Conservation (phyloP, 148 eudicot species). For the Rhododendron ovatum region DNA sequence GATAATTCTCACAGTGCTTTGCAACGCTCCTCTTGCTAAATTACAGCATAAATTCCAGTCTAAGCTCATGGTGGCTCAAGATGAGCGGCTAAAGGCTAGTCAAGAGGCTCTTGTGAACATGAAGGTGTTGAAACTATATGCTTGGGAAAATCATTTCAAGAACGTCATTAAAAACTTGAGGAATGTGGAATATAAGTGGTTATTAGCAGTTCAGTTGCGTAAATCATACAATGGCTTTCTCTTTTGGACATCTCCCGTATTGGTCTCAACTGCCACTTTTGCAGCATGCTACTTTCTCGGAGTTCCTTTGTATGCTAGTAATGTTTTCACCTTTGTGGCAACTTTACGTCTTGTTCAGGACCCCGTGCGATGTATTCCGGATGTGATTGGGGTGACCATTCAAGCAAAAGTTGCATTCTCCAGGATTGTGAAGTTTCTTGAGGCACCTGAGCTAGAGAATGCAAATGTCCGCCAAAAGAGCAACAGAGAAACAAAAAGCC, state of each 20-base stretch:
- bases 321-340: conserved; percentile 90
- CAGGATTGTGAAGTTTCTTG: conserved; percentile 68
- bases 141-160: conserved; percentile 87
- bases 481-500: conserved; percentile 7
- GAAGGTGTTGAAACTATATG: conserved; percentile 83
- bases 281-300: conserved; percentile 72
- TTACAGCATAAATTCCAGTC: conserved; percentile 43
- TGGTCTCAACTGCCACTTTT: conserved; percentile 80
- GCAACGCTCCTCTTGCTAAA: conserved; percentile 57
- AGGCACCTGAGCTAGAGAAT: conserved; percentile 74
- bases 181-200: conserved; percentile 57
- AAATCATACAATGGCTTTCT: conserved; percentile 57
- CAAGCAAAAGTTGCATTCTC: conserved; percentile 83
- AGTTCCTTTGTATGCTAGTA: conserved; percentile 66
- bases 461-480: conserved; percentile 36
- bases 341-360: conserved; percentile 87
- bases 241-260: conserved; percentile 85
- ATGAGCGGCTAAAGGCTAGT: conserved; percentile 43
- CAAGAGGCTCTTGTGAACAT: conserved; percentile 70
- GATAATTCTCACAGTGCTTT: conserved; percentile 54
- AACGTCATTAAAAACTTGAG: conserved; percentile 55
- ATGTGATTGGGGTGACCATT: conserved; percentile 71
- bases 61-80: conserved; percentile 54
- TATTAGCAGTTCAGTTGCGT: conserved; percentile 58
- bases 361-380: conserved; percentile 76